These are phyloP conservation scores for Eucalyptus tenuipes DNA, from an alignment of 345 rosid species.

Conservation along the genomic window DNA sequence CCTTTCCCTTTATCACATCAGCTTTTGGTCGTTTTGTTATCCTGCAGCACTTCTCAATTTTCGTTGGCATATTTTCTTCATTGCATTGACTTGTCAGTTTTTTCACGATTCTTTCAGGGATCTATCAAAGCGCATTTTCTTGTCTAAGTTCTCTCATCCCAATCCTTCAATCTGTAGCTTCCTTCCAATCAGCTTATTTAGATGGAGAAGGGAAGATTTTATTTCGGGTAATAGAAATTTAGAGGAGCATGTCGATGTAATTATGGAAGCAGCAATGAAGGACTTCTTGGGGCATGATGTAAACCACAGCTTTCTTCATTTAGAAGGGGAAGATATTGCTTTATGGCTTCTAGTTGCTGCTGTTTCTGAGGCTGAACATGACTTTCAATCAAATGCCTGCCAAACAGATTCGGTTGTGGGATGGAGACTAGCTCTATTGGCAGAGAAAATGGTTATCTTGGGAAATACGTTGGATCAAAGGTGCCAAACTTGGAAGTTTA, in stretches of 20 bases:
- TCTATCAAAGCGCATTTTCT: constrained; percentile 30
- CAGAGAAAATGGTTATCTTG: constrained; percentile 39
- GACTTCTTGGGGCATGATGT: constrained; percentile 22
- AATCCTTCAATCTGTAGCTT: constrained; percentile 33
- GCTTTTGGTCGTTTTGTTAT: neutral
- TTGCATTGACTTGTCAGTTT: neutral
- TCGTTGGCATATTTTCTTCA: neutral
- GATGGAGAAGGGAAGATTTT: constrained; percentile 32
- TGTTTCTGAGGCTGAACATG: constrained; percentile 11
- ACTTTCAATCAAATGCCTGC: constrained; percentile 9
- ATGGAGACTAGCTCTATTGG: constrained; percentile 77
- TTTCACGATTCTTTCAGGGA: constrained; percentile 36
- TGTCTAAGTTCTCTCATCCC: constrained; percentile 53
- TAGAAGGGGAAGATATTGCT: constrained; percentile 44
- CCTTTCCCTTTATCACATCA: neutral
- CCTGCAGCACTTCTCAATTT: neutral
- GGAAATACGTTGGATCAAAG: constrained; percentile 61
- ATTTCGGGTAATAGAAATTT: constrained; percentile 10
- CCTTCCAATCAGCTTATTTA: constrained; percentile 45
- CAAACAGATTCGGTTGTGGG: constrained; percentile 14
- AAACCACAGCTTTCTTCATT: constrained; percentile 19
- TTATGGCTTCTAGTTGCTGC: constrained; percentile 68
- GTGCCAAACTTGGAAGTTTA: constrained; percentile 11
- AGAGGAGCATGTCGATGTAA: constrained; percentile 23
- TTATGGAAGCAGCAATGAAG: constrained; percentile 36